Base-by-base conservation (phyloP, 108 stramenopile genomes). In the Nannochloropsis oceanica region DNA sequence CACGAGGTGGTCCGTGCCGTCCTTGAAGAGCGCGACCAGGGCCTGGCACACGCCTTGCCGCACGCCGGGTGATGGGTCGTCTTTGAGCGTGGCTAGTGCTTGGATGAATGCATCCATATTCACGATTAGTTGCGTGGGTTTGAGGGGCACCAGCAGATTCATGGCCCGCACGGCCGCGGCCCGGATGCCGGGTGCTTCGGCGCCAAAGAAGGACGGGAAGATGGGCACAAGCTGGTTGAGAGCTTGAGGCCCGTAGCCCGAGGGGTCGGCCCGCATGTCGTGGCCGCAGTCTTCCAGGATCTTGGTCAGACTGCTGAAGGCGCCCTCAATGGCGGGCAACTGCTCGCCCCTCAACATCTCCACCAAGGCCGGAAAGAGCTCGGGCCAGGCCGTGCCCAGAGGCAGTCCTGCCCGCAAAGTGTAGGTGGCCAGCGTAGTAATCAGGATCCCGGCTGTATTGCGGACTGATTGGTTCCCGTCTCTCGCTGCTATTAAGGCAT, bases 41-140 rank as follows among this genome's bases (percentile, higher is more conserved):
- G 92, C 93, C 85, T 93, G 92, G 86, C 96, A 96, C 8, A 96
- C 96, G 89, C 92, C 93, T 89, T 91, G 90, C 80, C 95, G 92
- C 27, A 95, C 93, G 42, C 85, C 79, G 12, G 90, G 44, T 46
- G 90, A 93, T 8, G 92, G 83, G 81, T 95, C 95, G 13, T 85
- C 81, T 0, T 95, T 93, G 85, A 95, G 84, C 0, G 82, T 87
- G 80, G 92, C 92, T 42, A 96, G 84, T 0, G 91, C 94, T 80
- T 88, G 88, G 26, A 94, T 73, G 82, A 94, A 96, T 11, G 91
- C 92, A 44, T 93, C 87, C 91, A 96, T 95, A 79, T 94, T 92
- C 26, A 94, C 84, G 27, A 95, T 91, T 42, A 96, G 85, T 12
- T 93, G 88, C 43, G 90, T 90, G 18, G 95, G 95, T 81, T 94